Evolutionary conservation across 805 yeast genomes (phyloP), one percentile per base, ranked within the genome.

Genomic region (Sugiyamaella smithiae): DNA sequence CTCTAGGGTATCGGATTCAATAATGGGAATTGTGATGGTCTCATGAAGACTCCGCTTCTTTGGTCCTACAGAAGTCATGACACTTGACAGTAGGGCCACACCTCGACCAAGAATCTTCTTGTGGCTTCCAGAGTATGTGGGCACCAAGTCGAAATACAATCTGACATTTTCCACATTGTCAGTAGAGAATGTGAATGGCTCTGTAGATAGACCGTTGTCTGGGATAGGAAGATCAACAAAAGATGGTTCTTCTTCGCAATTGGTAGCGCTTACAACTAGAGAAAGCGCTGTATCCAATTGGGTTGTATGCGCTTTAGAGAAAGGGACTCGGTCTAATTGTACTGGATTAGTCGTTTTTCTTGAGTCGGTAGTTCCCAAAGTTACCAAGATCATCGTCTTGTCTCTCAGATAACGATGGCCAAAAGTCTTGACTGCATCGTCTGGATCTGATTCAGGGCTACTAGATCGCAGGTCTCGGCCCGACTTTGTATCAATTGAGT

Each of bases 221-320:
- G 89, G 93, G 36, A 87, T 67, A 1, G 97, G 97, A 53, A 90
- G 71, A 58, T 89, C 97, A 5, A 84, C 72, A 1, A 78, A 78
- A 1, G 86, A 80, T 3, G 85, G 77, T 49, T 78, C 84, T 9
- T 66, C 68, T 8, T 68, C 55, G 6, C 67, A 61, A 23, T 67
- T 67, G 7, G 63, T 60, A 5, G 78, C 73, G n/a, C 73, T 68
- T 20, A 90, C 76, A 7, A 81, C 80, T 38, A 90, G 70, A 0
- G 95, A 84, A 32, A 90, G 75, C 0, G 96, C 96, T 2, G 96
- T 88, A 57, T 90, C 97, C 32, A 89, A 72, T 62, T 87, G 93
- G 0, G 95, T 85, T n/a, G 82, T 76, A 50, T 83, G 85, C 2
- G 83, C 82, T 58, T 83, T 84, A 1, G 89, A 76, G 45, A 84